Conservation (phyloP, 805 yeast genomes). For the Saturnispora halmiae region DNA sequence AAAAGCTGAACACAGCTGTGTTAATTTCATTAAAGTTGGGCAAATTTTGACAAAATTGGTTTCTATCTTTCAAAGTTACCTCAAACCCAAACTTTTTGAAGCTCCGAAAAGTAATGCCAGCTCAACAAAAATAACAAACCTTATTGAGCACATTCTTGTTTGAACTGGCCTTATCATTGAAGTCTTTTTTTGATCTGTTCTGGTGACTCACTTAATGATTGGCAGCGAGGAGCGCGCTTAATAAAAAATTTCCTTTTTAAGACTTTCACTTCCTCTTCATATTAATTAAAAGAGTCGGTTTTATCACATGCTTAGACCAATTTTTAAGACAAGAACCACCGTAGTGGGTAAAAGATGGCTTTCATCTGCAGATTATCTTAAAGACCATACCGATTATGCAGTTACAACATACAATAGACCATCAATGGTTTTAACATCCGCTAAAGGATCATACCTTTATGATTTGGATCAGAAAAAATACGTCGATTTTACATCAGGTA, state of each 20-base stretch:
- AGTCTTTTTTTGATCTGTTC: background rate
- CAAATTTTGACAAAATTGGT: too few relatives aligned
- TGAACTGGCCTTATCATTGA: too few relatives aligned
- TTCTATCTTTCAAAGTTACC: too few relatives aligned
- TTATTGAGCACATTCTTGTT: too few relatives aligned
- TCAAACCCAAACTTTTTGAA: too few relatives aligned
- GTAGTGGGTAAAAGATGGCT: conserved; percentile 6
- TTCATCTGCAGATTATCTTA: conserved; percentile 25
- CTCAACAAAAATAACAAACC: too few relatives aligned
- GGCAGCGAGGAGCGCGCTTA: conserved; percentile 1
- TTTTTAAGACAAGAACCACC: background rate
- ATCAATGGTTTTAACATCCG: conserved; percentile 64
- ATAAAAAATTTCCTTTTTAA: background rate
- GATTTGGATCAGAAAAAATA: conserved; percentile 73
- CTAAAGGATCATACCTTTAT: conserved; percentile 70
- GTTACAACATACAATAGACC: conserved; percentile 82
- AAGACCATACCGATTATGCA: conserved; percentile 33
- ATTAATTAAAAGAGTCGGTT: background rate
- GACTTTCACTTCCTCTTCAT: background rate
- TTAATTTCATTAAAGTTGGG: too few relatives aligned
- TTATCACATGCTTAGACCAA: background rate
- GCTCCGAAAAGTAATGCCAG: too few relatives aligned
- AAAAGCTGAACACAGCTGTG: too few relatives aligned
- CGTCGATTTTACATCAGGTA: conserved; percentile 90
- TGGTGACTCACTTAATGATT: background rate